Evolutionary conservation across 257 asterid species (phyloP), one percentile per base, ranked within the genome.

Genomic region (Primulina tabacum): DNA sequence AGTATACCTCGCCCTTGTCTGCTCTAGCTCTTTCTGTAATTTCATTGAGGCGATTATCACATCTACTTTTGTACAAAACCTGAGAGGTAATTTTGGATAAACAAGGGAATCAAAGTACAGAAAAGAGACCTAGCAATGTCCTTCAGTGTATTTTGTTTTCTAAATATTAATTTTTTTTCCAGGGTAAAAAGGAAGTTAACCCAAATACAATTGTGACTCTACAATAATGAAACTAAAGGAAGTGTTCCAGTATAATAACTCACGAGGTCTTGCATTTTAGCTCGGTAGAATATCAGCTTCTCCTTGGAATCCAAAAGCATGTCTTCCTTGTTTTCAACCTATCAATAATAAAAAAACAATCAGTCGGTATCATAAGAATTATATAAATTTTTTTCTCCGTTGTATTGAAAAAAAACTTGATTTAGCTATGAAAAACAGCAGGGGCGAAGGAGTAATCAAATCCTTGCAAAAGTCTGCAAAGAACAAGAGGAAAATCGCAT

Each of bases 201-300:
- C 67, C 65, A 50, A 14, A 52, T 62, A 47, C 58, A 20, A 35
- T 14, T 33, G 68, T 59, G 53, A 69, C 38, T 56, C 53, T 58
- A 38, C 30, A 57, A 53, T 40, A 70, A 79, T 60, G 64, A 65
- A 47, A 75, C 59, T 56, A 18, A 57, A 65, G 67, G 50, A 71
- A 37, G 56, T 66, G 21, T 12, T 70, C 43, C 57, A 67, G 35
- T 47, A 60, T 24, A 72, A 71, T 67, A 73, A 81, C 97, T 85
- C 82, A 94, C 99, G 74, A 94, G 96, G 78, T 94, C 99, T 89
- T 90, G 99, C 99, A 94, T 94, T 83, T 88, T 94, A 74, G 88
- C 80, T 77, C 99, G 75, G 79, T 94, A 94, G 79, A 73, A 94
- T 75, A 90, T 95, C 76, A 94, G 95, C 89, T 94, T 94, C 88